phyloP scores from a whole-genome alignment of 2,329 filamentous ascomycete species.

The Orbilia quercus region DNA sequence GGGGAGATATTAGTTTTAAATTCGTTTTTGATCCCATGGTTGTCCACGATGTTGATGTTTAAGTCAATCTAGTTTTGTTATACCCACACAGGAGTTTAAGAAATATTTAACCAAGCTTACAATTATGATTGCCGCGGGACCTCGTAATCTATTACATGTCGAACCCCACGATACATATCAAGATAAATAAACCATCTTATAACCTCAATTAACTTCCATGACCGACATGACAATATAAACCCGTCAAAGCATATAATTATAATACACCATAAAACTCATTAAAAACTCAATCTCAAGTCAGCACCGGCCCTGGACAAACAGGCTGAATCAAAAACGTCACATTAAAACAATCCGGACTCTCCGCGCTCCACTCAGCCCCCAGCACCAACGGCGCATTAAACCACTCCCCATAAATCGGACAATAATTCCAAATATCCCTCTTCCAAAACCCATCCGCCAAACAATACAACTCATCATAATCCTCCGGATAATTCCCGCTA shows the following conservation, averaged over 20 bases:
- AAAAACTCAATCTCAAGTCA: background rate
- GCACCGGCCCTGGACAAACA: conserved; percentile 16
- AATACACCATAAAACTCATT: no score
- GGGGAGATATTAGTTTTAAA: conserved; percentile 12
- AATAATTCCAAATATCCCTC: conserved; percentile 29
- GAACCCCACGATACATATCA: no score
- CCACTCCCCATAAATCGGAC: conserved; percentile 29
- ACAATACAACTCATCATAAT: conserved; percentile 40
- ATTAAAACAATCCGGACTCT: conserved; percentile 3
- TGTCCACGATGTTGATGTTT: conserved; percentile 10
- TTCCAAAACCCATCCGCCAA: conserved; percentile 3
- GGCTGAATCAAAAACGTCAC: conserved; percentile 40
- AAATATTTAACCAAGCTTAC: no score
- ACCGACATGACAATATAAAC: no score
- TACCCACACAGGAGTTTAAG: no score
- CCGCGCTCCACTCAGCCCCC: background rate
- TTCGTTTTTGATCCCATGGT: conserved; percentile 28
- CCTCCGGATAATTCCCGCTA: conserved; percentile 34
- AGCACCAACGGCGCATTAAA: conserved; percentile 40
- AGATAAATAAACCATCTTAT: no score
- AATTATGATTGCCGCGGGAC: no score
- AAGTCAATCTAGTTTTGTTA: no score
- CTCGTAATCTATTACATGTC: no score
- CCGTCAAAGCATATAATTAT: no score
- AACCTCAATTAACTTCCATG: no score